A percentile compares a stretch with the other conserved stretches of the same genome.
These are phyloP conservation scores for Aspergillus pseudoterreus DNA, from an alignment of 2,329 filamentous ascomycete species.

Conservation along the genomic window DNA sequence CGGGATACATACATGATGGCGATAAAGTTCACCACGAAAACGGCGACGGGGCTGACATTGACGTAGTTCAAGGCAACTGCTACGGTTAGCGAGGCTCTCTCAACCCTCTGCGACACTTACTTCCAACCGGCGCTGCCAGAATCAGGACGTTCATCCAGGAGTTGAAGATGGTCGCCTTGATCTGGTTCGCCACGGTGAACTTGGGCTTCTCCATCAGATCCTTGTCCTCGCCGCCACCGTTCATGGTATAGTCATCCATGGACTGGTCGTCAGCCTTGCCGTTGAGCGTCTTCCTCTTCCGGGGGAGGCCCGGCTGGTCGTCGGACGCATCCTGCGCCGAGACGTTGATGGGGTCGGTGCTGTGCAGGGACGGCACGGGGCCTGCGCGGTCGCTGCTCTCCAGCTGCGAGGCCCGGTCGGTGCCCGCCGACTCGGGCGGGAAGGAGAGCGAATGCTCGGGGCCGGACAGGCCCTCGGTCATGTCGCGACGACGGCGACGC, in stretches of 20 bases:
- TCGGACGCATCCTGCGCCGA: constrained; percentile 13
- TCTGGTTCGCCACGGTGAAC: constrained; percentile 38
- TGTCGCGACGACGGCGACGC: constrained; percentile 19
- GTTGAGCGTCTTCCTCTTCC: constrained; percentile 23
- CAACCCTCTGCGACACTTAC: constrained; percentile 18
- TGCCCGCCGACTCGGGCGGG: constrained; percentile 22
- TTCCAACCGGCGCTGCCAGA: constrained; percentile 73
- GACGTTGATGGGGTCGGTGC: constrained; percentile 30
- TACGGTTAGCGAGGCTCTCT: constrained; percentile 4
- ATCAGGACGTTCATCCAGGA: constrained; percentile 86
- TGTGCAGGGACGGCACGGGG: constrained; percentile 24
- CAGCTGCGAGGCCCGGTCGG: constrained; percentile 12
- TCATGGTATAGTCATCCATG: constrained; percentile 7
- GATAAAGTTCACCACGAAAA: constrained; percentile 90
- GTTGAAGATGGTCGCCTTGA: constrained; percentile 68
- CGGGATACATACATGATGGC: constrained; percentile 63
- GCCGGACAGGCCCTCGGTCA: constrained; percentile 20
- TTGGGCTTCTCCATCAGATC: constrained; percentile 22
- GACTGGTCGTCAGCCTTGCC: constrained; percentile 13
- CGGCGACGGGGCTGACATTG: constrained; percentile 54
- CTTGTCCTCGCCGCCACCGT: constrained; percentile 8
- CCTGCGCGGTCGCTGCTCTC: constrained; percentile 12
- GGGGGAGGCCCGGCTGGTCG: constrained; percentile 15
- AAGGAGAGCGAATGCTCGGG: constrained; percentile 24
- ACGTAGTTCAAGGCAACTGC: constrained; percentile 65